A percentile compares a stretch with the other conserved stretches of the same genome.
These are phyloP conservation scores for Schizochytrium sp. DNA, from an alignment of 108 stramenopile species.

Conservation along the genomic window DNA sequence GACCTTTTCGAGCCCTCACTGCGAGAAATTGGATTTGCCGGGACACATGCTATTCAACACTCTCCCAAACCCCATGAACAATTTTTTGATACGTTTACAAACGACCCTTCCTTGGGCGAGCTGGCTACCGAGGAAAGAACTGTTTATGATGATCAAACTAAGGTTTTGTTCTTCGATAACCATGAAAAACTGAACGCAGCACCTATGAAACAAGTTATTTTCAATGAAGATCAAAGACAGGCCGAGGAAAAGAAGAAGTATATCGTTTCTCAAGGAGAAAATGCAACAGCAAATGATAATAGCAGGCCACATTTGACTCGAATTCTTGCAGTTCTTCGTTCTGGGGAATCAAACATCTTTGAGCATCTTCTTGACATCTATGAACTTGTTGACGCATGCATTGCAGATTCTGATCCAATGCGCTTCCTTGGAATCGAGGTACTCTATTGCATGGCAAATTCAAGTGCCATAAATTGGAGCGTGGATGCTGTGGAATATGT, in stretches of 20 bases:
- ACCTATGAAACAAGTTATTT: not conserved
- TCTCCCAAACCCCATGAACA: not conserved
- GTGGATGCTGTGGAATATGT: not conserved
- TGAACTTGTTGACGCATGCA: conserved; percentile 27
- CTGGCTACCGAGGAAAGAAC: too few relatives aligned
- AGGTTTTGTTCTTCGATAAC: conserved; percentile 18
- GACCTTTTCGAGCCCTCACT: too few relatives aligned
- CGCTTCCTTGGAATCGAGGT: not conserved
- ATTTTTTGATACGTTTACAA: not conserved
- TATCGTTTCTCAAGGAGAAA: not conserved
- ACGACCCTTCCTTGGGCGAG: not conserved
- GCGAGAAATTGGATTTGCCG: too few relatives aligned
- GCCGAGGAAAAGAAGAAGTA: not conserved
- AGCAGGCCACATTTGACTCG: not conserved
- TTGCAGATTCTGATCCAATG: not conserved
- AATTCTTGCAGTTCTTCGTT: not conserved
- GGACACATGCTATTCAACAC: not conserved
- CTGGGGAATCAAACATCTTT: not conserved
- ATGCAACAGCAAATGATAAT: not conserved
- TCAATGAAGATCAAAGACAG: not conserved
- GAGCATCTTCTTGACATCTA: not conserved
- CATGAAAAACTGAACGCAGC: not conserved
- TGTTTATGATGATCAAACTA: not conserved
- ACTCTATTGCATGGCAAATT: conserved; percentile 1
- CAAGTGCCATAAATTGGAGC: not conserved